These are phyloP conservation scores for Aspergillus cejpii DNA, from an alignment of 2,329 filamentous ascomycete genomes.

Conservation along the genomic window DNA sequence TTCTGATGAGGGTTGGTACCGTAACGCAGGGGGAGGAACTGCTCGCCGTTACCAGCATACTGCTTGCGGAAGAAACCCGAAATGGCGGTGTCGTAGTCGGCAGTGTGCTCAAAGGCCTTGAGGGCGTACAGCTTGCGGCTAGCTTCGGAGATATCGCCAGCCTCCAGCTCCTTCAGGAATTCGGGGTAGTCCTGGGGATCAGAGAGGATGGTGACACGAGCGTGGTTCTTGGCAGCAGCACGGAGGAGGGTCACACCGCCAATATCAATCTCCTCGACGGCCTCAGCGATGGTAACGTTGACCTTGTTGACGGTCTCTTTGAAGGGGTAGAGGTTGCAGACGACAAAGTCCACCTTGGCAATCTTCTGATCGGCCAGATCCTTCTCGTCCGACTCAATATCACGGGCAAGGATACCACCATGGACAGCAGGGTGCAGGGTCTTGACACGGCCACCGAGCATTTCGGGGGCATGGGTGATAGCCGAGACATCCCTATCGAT, in stretches of 20 bases:
- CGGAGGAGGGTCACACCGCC: constrained; percentile 94
- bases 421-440: constrained; percentile 93
- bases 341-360: constrained; percentile 87
- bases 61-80: constrained; percentile 96
- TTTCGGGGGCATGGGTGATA: constrained; percentile 94
- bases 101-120: constrained; percentile 97
- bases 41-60: constrained; percentile 77
- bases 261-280: constrained; percentile 98
- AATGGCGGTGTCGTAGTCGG: constrained; percentile 92
- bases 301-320: constrained; percentile 96
- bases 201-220: constrained; percentile 88
- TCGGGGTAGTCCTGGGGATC: constrained; percentile 90
- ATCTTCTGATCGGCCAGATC: constrained; percentile 94
- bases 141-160: constrained; percentile 75
- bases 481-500: constrained; percentile 77
- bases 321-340: constrained; percentile 99
- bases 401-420: constrained; percentile 76
- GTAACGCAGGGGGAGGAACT: constrained; percentile 83
- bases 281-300: constrained; percentile 93
- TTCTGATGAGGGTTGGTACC: constrained; percentile 98
- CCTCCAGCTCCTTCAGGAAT: constrained; percentile 82
- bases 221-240: constrained; percentile 96
- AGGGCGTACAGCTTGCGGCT: constrained; percentile 85
- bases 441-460: constrained; percentile 89
- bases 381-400: constrained; percentile 93